Evolutionary conservation across 805 yeast species (phyloP).

Genomic region (Blastobotrys americana): DNA sequence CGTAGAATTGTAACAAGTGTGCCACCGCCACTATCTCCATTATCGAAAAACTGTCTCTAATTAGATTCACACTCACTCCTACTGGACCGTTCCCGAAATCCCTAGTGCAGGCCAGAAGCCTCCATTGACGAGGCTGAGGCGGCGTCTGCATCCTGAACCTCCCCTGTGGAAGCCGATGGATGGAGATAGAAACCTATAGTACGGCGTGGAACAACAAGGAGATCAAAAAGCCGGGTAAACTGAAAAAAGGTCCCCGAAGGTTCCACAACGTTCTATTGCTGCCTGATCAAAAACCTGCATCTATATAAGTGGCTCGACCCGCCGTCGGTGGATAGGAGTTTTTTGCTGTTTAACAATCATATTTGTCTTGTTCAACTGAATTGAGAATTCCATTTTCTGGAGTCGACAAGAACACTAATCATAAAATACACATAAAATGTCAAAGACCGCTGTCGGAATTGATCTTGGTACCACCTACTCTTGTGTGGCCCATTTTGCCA

Average conservation of each 20-base stretch:
- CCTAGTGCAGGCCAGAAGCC: no score
- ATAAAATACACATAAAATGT: background rate
- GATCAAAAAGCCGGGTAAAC: background rate
- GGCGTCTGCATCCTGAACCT: no score
- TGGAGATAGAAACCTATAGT: background rate
- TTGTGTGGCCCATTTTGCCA: constrained; percentile 84
- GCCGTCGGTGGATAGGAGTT: background rate
- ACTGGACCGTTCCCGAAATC: no score
- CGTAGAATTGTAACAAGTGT: no score
- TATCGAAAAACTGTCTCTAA: no score
- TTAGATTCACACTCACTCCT: no score
- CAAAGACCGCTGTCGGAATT: constrained; percentile 55
- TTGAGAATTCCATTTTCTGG: background rate
- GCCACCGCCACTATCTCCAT: no score
- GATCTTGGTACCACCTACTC: constrained; percentile 98
- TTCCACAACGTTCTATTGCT: background rate
- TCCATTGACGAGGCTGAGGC: no score
- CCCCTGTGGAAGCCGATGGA: background rate
- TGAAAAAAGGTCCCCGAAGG: background rate
- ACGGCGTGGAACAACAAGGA: background rate
- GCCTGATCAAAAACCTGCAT: background rate
- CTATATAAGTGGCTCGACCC: background rate
- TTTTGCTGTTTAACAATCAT: background rate
- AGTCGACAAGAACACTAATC: background rate
- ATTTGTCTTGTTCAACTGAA: background rate